Evolutionary conservation across 208 protist genomes (phyloP).

Genomic region (Cochliopodium minus): DNA sequence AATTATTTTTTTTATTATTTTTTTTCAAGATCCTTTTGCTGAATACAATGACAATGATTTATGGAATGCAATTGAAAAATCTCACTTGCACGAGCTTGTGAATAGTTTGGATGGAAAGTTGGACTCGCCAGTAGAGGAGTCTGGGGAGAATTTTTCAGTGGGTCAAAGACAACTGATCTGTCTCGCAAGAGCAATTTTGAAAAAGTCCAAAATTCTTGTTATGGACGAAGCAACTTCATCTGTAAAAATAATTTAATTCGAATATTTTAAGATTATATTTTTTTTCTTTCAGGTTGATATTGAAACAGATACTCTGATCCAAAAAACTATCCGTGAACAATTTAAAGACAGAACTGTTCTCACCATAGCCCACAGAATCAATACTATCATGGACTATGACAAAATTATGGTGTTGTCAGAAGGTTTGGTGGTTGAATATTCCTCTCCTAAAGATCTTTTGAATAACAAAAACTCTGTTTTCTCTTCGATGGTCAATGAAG

Average conservation of each 20-base stretch:
- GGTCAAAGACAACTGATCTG: slow-evolving; percentile 86
- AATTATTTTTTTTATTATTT: too few species aligned
- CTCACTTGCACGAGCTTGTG: slow-evolving; percentile 5
- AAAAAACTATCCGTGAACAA: slow-evolving; percentile 27
- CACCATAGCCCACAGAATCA: slow-evolving; percentile 30
- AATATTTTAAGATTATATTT: slow-evolving; percentile 21
- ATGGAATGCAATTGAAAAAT: slow-evolving; percentile 32
- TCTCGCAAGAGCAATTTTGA: slow-evolving; percentile 76
- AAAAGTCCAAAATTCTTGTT: slow-evolving; percentile 61
- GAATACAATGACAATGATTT: slow-evolving; percentile 32
- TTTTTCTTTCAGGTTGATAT: slow-evolving; percentile 32
- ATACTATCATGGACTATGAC: slow-evolving; percentile 42
- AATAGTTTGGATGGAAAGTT: slow-evolving; percentile 12
- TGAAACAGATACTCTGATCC: slow-evolving; percentile 20
- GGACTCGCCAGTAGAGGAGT: slow-evolving; percentile 30
- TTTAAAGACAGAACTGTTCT: slow-evolving; percentile 23
- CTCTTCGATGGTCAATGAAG: background rate
- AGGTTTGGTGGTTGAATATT: slow-evolving; percentile 40
- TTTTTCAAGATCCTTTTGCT: slow-evolving; percentile 63
- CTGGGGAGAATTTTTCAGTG: slow-evolving; percentile 64
- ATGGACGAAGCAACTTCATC: slow-evolving; percentile 81
- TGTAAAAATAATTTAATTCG: too few species aligned
- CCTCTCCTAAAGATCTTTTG: slow-evolving; percentile 18
- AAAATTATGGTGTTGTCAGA: slow-evolving; percentile 39
- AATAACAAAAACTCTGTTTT: background rate